Evolutionary conservation across 371 early-diverging fungal species (phyloP), one percentile per base, ranked within the genome.

Genomic region (Smittium culicis): DNA sequence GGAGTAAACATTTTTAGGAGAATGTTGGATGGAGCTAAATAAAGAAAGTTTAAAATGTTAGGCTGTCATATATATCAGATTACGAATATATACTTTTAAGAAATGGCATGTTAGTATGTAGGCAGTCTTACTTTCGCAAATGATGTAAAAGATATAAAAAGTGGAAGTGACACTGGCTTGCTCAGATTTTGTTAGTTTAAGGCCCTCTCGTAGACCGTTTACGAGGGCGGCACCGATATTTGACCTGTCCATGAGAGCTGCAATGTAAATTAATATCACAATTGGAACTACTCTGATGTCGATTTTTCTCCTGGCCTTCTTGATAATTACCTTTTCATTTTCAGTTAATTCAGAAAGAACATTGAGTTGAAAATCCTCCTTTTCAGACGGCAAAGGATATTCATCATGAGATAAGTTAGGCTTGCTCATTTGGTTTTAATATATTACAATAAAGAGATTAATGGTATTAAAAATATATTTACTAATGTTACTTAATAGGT

Each of bases 1-100:
- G 90, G 85, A 8, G 84, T 81, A 57, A 86, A 67, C 1, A 68
- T 73, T 62, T 88, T 86, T n/a, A 87, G 73, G 25, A 82, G 28
- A 60, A 81, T 69, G 72, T 87, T 86, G 24, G 83, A 82, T 1
- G 86, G 87, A 31, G 35, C 62, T 59, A 59, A 59, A 59, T 5
- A 29, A 11, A 32, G 20, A 11, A 11, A 20, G 20, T 45, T 11
- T 11, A 45, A 45, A 45, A 45, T 11, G 20, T 45, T 45, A 45
- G 20, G 20, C 45, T 20, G n/a, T n/a, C n/a, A n/a, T n/a, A n/a
- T n/a, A n/a, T n/a, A n/a, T n/a, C n/a, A n/a, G n/a, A n/a, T n/a
- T n/a, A n/a, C n/a, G n/a, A n/a, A n/a, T n/a, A n/a, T n/a, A n/a
- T n/a, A n/a, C n/a, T n/a, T n/a, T n/a, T n/a, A n/a, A n/a, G n/a